Evolutionary conservation across 2,329 filamentous ascomycete species (phyloP).

Genomic region (Cordyceps tenuipes): DNA sequence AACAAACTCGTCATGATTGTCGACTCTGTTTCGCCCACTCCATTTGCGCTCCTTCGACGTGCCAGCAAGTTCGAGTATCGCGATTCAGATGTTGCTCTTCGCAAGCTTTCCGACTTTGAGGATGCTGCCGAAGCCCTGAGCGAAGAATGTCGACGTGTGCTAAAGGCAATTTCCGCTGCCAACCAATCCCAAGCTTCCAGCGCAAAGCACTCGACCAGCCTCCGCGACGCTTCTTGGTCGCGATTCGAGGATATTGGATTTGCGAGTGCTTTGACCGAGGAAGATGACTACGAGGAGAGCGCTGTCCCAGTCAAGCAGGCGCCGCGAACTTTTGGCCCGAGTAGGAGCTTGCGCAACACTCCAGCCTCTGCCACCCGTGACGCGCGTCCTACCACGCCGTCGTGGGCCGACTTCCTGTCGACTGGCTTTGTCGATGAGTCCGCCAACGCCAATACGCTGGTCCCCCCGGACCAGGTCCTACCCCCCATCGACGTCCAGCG

Average conservation of each 20-base stretch:
- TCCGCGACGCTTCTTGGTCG: conserved; percentile 88
- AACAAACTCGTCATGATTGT: conserved; percentile 96
- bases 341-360: conserved; percentile 18
- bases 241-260: conserved; percentile 95
- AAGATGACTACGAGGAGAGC: conserved; percentile 55
- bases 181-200: conserved; percentile 76
- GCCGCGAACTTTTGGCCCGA: conserved; percentile 14
- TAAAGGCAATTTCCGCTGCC: conserved; percentile 77
- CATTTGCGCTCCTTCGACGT: conserved; percentile 80
- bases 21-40: conserved; percentile 86
- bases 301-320: conserved; percentile 32
- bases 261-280: conserved; percentile 63
- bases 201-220: conserved; percentile 60
- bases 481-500: conserved; percentile 74
- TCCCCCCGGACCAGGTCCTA: conserved; percentile 87
- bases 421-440: conserved; percentile 79
- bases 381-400: conserved; percentile 84
- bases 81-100: conserved; percentile 75
- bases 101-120: conserved; percentile 78
- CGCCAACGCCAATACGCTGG: conserved; percentile 58
- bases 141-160: conserved; percentile 85
- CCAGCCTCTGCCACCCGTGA: conserved; percentile 60
- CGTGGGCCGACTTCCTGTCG: conserved; percentile 96
- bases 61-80: conserved; percentile 94
- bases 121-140: conserved; percentile 84